Conservation (phyloP, 345 rosid species). For the Angophora floribunda region DNA sequence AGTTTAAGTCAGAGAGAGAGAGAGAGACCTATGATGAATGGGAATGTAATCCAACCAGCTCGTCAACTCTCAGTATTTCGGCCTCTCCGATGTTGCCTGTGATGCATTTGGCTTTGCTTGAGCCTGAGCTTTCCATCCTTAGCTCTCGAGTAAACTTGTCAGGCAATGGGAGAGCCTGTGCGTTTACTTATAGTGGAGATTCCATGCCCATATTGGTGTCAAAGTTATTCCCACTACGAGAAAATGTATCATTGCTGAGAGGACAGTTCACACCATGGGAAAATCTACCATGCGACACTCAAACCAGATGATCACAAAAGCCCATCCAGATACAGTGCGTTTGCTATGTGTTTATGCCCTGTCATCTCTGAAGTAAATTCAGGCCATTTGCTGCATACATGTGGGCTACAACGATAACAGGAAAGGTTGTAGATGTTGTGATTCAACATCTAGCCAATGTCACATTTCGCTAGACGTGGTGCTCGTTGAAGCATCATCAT, state of each 20-base stretch:
- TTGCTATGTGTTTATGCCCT: not conserved
- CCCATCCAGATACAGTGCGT: not conserved
- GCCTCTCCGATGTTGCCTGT: not conserved
- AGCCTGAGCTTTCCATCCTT: not conserved
- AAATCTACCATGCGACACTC: not conserved
- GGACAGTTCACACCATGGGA: not conserved
- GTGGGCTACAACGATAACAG: too few species aligned
- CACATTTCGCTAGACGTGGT: too few species aligned
- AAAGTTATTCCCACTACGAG: not conserved
- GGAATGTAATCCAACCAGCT: conserved; percentile 44
- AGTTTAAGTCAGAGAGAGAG: not conserved
- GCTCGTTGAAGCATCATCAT: too few species aligned
- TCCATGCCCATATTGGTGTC: not conserved
- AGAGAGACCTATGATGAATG: conserved; percentile 32
- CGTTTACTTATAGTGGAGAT: not conserved
- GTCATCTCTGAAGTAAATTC: too few species aligned
- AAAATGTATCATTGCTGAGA: not conserved
- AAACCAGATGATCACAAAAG: not conserved
- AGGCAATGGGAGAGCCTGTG: not conserved
- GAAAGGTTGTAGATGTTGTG: too few species aligned
- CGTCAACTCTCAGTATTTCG: not conserved
- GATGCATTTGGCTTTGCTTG: not conserved
- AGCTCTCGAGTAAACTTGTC: not conserved
- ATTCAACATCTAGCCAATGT: too few species aligned
- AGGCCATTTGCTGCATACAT: too few species aligned